These are phyloP conservation scores for Eucalyptus marginata DNA, from an alignment of 345 rosid species.

Conservation along the genomic window DNA sequence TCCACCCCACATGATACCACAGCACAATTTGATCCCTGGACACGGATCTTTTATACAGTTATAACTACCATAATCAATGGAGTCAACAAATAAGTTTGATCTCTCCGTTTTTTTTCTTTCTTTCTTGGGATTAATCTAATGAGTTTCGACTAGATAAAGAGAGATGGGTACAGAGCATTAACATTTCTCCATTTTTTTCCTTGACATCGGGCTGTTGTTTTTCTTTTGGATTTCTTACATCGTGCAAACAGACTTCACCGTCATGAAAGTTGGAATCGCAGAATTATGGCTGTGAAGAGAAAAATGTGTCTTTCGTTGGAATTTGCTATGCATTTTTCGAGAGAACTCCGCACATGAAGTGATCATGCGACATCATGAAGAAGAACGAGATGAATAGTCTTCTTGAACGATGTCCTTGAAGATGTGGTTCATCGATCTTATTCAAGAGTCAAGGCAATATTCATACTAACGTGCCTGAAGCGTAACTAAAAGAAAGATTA, in stretches of 20 bases:
- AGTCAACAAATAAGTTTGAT: neutral
- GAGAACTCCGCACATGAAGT: neutral
- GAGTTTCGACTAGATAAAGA: neutral
- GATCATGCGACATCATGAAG: neutral
- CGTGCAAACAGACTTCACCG: neutral
- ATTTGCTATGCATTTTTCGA: neutral
- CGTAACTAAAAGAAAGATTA: neutral
- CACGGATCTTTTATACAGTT: neutral
- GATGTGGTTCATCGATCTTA: neutral
- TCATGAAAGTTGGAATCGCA: neutral
- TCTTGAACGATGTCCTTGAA: neutral
- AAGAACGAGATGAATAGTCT: neutral
- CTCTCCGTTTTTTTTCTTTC: neutral
- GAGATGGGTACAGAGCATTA: neutral
- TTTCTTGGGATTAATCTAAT: neutral
- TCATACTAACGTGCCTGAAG: neutral
- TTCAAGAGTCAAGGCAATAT: neutral
- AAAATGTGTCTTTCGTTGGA: neutral
- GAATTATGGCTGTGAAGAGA: neutral
- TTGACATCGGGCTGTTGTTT: neutral
- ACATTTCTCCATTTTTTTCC: neutral
- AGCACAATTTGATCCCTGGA: neutral
- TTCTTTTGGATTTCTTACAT: neutral
- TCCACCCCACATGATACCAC: neutral
- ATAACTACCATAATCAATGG: neutral